Evolutionary conservation across 2,329 filamentous ascomycete species (phyloP).

Genomic region (Fusarium temperatum): DNA sequence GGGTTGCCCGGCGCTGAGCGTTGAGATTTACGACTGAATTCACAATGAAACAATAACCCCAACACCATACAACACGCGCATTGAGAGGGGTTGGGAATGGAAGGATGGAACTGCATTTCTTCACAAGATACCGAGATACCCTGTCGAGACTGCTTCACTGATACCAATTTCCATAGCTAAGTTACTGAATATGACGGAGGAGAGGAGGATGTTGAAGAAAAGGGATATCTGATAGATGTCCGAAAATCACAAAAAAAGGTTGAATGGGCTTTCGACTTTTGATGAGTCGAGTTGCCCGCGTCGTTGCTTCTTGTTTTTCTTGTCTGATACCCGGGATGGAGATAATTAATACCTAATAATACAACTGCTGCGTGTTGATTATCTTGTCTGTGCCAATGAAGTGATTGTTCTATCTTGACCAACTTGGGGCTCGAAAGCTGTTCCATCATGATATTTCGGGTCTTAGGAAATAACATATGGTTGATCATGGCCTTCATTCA

Average conservation of each 20-base stretch:
- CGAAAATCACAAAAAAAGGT: slow-evolving; percentile 34
- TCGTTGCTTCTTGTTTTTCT: slow-evolving; percentile 43
- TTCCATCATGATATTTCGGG: background rate
- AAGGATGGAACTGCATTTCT: slow-evolving; percentile 64
- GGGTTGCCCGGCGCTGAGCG: slow-evolving; percentile 38
- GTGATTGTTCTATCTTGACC: background rate
- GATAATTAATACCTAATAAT: slow-evolving; percentile 58
- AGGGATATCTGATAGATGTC: slow-evolving; percentile 26
- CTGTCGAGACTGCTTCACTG: slow-evolving; percentile 60
- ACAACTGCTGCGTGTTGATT: slow-evolving; percentile 50
- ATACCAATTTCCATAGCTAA: slow-evolving; percentile 52
- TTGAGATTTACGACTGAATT: slow-evolving; percentile 38
- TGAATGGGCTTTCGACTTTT: slow-evolving; percentile 28
- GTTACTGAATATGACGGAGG: slow-evolving; percentile 35
- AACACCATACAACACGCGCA: slow-evolving; percentile 44
- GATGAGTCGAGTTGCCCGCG: slow-evolving; percentile 30
- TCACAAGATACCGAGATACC: slow-evolving; percentile 63
- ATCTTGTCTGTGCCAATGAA: background rate
- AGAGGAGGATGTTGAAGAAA: slow-evolving; percentile 28
- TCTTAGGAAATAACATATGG: too few relatives aligned
- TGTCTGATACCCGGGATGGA: slow-evolving; percentile 54
- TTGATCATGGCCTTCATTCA: background rate
- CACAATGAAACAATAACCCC: slow-evolving; percentile 40
- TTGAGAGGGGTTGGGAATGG: slow-evolving; percentile 57
- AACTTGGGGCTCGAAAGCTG: too few relatives aligned